Percentiles rank a stretch among this genome's conserved stretches.
Evolutionary conservation across 306 rosid species (phyloP).

Genomic region (Potentilla sterilis): DNA sequence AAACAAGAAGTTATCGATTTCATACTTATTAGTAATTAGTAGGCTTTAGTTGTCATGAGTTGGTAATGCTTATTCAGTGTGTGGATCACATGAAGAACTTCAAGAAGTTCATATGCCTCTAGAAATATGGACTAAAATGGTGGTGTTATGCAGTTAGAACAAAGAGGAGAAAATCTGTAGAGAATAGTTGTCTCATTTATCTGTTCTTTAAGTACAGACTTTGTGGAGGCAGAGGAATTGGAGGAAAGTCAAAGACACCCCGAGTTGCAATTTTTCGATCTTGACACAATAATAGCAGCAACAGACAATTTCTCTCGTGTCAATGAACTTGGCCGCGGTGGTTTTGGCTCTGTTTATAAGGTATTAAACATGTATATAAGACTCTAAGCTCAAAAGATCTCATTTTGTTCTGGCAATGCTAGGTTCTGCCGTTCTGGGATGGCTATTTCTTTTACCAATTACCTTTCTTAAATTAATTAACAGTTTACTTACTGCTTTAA

Average conservation of each 20-base stretch:
- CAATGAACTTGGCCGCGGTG: constrained; percentile 27
- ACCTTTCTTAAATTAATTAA: neutral
- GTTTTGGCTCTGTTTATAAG: constrained; percentile 24
- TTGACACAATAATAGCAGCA: constrained; percentile 16
- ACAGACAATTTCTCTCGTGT: constrained; percentile 6
- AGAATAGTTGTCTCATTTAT: neutral
- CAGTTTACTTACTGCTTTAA: neutral
- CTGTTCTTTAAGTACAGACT: neutral
- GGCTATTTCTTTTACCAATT: neutral
- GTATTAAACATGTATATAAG: neutral
- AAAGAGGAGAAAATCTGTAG: neutral
- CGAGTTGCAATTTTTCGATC: constrained; percentile 13
- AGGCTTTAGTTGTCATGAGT: neutral
- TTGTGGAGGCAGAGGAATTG: neutral
- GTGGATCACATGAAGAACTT: neutral
- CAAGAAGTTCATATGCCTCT: neutral
- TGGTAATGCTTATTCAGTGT: neutral
- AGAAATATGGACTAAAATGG: neutral
- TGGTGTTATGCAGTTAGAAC: neutral
- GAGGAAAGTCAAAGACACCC: constrained; percentile 3
- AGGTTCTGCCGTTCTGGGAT: neutral
- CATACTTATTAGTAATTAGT: neutral
- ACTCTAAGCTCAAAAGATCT: neutral
- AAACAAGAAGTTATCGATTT: neutral
- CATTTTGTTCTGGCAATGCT: neutral